These are phyloP conservation scores for Phlebopus sp. DNA, from an alignment of 1,284 basidiomycete genomes.

Conservation along the genomic window DNA sequence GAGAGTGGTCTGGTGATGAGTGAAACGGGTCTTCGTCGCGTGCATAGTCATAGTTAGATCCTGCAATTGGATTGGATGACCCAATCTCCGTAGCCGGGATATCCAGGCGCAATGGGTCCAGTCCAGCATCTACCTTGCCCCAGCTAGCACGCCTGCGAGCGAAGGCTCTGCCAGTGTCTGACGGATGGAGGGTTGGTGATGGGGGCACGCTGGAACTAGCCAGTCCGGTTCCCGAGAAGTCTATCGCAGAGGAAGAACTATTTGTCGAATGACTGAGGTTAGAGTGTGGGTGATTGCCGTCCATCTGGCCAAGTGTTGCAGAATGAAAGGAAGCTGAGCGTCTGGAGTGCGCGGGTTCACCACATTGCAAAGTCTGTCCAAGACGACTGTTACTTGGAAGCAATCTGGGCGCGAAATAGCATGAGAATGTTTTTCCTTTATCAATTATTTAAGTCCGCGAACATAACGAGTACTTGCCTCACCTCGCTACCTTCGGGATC, in stretches of 20 bases:
- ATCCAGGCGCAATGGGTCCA: slow-evolving; percentile 43
- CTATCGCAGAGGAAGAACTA: slow-evolving; percentile 53
- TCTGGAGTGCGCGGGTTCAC: too few relatives aligned
- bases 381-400: not conserved
- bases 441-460: not conserved
- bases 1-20: slow-evolving; percentile 35
- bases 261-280: slow-evolving; percentile 11
- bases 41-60: slow-evolving; percentile 21
- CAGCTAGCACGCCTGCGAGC: slow-evolving; percentile 57
- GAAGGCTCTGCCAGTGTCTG: slow-evolving; percentile 37
- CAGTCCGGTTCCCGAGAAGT: slow-evolving; percentile 48
- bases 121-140: slow-evolving; percentile 44
- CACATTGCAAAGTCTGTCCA: not conserved
- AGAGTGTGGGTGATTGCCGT: slow-evolving; percentile 6
- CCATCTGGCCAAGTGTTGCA: slow-evolving; percentile 10
- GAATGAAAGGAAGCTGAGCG: too few relatives aligned
- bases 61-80: slow-evolving; percentile 15
- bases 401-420: not conserved
- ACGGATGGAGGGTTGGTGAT: slow-evolving; percentile 51
- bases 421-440: not conserved
- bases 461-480: not conserved
- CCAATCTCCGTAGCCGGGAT: slow-evolving; percentile 20
- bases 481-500: not conserved
- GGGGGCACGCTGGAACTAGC: slow-evolving; percentile 39
- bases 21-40: slow-evolving; percentile 47